Conservation (phyloP, 495 filamentous ascomycete species). For the Sordaria brevicollis region DNA sequence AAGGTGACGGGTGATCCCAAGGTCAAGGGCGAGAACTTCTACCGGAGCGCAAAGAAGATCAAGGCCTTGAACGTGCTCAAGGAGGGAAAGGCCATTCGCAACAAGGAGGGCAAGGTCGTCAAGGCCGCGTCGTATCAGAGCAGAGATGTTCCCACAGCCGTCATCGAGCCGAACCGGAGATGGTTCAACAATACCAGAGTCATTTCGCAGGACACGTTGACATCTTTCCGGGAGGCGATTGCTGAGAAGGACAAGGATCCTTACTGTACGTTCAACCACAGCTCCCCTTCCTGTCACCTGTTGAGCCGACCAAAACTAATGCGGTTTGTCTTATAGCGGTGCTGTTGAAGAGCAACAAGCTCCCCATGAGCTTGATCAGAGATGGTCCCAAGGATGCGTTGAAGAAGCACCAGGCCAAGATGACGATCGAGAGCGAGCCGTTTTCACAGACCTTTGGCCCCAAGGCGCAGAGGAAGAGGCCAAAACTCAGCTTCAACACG, state of each 20-base stretch:
- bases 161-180: slow-evolving; percentile 89
- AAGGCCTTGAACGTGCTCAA: slow-evolving; percentile 82
- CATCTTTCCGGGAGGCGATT: slow-evolving; percentile 83
- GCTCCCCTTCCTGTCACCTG: not conserved
- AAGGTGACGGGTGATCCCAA: slow-evolving; percentile 78
- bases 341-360: slow-evolving; percentile 85
- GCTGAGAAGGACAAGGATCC: slow-evolving; percentile 83
- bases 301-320: not conserved
- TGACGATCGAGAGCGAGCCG: slow-evolving; percentile 75
- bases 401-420: slow-evolving; percentile 90
- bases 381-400: slow-evolving; percentile 52
- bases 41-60: slow-evolving; percentile 68
- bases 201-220: slow-evolving; percentile 53
- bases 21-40: slow-evolving; percentile 67
- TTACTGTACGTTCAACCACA: slow-evolving; percentile 40
- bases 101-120: slow-evolving; percentile 63
- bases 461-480: slow-evolving; percentile 83
- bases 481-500: slow-evolving; percentile 72
- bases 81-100: slow-evolving; percentile 62
- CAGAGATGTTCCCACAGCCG: slow-evolving; percentile 62
- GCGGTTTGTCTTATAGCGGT: slow-evolving; percentile 37
- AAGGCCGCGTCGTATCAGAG: slow-evolving; percentile 76
- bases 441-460: slow-evolving; percentile 89
- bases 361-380: slow-evolving; percentile 29
- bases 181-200: slow-evolving; percentile 52